These are phyloP conservation scores for Verticillium tricorpus DNA, from an alignment of 2,329 filamentous ascomycete genomes.

Conservation along the genomic window DNA sequence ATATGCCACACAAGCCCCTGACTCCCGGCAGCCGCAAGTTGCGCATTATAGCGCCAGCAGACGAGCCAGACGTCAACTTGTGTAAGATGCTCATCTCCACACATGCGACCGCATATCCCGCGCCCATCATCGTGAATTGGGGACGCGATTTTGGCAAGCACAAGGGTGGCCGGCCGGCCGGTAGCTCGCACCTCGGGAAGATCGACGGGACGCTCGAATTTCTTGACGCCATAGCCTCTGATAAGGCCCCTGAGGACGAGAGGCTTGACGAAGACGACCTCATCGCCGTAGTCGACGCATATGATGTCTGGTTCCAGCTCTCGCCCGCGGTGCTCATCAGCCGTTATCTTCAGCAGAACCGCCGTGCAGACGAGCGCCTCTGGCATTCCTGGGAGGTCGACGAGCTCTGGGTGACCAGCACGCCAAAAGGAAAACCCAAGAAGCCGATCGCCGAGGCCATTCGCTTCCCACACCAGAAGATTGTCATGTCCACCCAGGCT, in stretches of 20 bases:
- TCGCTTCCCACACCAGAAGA: constrained; percentile 19
- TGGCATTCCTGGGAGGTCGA: constrained; percentile 17
- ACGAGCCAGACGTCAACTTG: constrained; percentile 17
- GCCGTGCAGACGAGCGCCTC: constrained; percentile 25
- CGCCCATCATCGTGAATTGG: constrained; percentile 23
- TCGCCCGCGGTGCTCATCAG: constrained; percentile 29
- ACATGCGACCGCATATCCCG: constrained; percentile 21
- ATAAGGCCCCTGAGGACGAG: constrained; percentile 5
- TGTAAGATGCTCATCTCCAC: constrained; percentile 27
- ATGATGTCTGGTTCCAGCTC: constrained; percentile 35
- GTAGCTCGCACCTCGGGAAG: constrained; percentile 22
- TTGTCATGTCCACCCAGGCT: constrained; percentile 18
- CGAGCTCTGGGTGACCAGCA: too few species aligned
- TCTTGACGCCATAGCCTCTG: constrained; percentile 14
- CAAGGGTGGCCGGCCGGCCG: constrained; percentile 9
- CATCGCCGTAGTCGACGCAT: constrained; percentile 29
- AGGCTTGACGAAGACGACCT: constrained; percentile 21
- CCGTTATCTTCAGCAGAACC: constrained; percentile 28
- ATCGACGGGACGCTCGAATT: constrained; percentile 20
- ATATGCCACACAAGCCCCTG: too few species aligned
- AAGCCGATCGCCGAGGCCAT: background rate
- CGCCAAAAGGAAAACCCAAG: too few species aligned
- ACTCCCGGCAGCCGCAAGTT: constrained; percentile 6
- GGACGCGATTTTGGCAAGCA: constrained; percentile 10
- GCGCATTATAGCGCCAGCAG: constrained; percentile 22